phyloP scores from a whole-genome alignment of 208 protist genomes.

The Strigomonas culicis region DNA sequence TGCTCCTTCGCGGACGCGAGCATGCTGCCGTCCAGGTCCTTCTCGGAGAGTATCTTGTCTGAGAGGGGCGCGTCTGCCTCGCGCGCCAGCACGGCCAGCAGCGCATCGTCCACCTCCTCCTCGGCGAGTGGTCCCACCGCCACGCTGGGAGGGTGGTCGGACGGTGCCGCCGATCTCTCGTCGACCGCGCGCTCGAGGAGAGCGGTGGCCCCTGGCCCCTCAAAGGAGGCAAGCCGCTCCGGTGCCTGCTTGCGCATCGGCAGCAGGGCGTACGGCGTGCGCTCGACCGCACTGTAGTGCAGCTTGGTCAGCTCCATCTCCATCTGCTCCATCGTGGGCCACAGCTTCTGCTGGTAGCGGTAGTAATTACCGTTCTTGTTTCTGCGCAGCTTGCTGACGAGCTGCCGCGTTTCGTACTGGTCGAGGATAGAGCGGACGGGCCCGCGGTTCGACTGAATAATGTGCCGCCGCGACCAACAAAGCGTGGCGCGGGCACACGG shows the following conservation, averaged over 20 bases:
- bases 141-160: too few species aligned
- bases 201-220: slow-evolving; percentile 36
- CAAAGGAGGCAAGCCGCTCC: slow-evolving; percentile 28
- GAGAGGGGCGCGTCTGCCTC: slow-evolving; percentile 14
- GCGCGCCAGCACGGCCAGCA: not conserved
- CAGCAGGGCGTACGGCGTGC: slow-evolving; percentile 49
- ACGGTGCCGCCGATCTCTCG: too few species aligned
- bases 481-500: too few species aligned
- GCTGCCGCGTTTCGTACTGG: slow-evolving; percentile 51
- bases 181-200: slow-evolving; percentile 32
- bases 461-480: not conserved
- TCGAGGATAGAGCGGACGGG: slow-evolving; percentile 57
- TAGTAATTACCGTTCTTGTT: slow-evolving; percentile 81
- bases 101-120: slow-evolving; percentile 5
- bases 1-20: slow-evolving; percentile 52
- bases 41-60: slow-evolving; percentile 53
- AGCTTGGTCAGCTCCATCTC: slow-evolving; percentile 55
- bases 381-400: slow-evolving; percentile 27
- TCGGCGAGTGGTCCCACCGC: too few species aligned
- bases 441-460: slow-evolving; percentile 60
- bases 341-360: slow-evolving; percentile 75
- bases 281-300: slow-evolving; percentile 66
- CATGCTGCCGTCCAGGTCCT: slow-evolving; percentile 41
- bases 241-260: slow-evolving; percentile 27
- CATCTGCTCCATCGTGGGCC: slow-evolving; percentile 58